Conservation (phyloP, 371 early-diverging fungal species). For the Smittium culicis region DNA sequence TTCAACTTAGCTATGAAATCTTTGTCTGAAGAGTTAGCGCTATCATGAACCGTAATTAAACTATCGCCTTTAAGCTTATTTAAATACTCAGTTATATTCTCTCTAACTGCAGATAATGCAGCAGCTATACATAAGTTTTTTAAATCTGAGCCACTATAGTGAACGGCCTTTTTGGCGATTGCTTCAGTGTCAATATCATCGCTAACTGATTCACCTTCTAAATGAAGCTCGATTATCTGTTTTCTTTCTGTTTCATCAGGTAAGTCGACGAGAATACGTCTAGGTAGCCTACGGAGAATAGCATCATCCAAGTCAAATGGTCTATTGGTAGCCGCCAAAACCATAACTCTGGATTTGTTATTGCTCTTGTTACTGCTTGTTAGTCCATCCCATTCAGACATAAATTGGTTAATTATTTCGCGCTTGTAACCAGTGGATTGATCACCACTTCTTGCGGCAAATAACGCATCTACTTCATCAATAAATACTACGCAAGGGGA, state of each 20-base stretch:
- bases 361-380: slow-evolving; percentile 52
- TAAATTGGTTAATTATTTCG: slow-evolving; percentile 91
- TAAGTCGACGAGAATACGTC: slow-evolving; percentile 85
- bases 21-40: neutral
- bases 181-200: slow-evolving; percentile 34
- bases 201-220: slow-evolving; percentile 55
- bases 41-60: neutral
- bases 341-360: slow-evolving; percentile 38
- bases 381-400: slow-evolving; percentile 95
- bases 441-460: slow-evolving; percentile 66
- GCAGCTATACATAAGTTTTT: slow-evolving; percentile 96
- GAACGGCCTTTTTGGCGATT: slow-evolving; percentile 52
- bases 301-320: slow-evolving; percentile 98
- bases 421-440: slow-evolving; percentile 39
- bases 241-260: slow-evolving; percentile 71
- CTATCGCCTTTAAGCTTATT: slow-evolving; percentile 1
- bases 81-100: slow-evolving; percentile 34
- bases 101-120: slow-evolving; percentile 56
- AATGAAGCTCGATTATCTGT: slow-evolving; percentile 64
- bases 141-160: slow-evolving; percentile 94
- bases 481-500: slow-evolving; percentile 95
- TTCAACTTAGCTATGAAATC: slow-evolving; percentile 26
- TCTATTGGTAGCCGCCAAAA: slow-evolving; percentile 94
- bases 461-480: slow-evolving; percentile 95
- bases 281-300: slow-evolving; percentile 88